phyloP scores from a whole-genome alignment of 805 yeast genomes.

The Tetrapisispora taiwanensis region DNA sequence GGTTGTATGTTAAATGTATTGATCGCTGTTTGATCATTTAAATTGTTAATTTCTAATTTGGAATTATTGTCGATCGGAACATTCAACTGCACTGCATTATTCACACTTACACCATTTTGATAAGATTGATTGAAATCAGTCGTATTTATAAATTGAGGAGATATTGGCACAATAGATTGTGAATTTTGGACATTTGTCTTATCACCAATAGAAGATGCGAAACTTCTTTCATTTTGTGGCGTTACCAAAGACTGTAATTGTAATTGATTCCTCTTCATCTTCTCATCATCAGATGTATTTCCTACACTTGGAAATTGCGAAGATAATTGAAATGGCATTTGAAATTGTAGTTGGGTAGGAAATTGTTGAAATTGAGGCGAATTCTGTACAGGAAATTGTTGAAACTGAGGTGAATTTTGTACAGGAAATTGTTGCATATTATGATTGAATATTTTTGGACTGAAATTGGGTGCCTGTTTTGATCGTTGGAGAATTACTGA shows the following conservation, averaged over 20 bases:
- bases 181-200: background rate
- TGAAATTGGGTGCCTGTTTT: background rate
- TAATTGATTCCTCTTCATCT: background rate
- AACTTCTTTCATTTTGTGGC: background rate
- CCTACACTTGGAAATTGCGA: background rate
- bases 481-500: background rate
- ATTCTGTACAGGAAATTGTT: background rate
- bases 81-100: background rate
- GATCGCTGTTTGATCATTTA: conserved; percentile 14
- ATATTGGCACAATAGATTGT: background rate
- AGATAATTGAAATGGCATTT: conserved; percentile 1
- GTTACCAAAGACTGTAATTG: background rate
- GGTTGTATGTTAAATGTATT: conserved; percentile 14
- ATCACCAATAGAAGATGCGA: too few species aligned
- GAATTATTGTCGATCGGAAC: background rate
- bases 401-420: background rate
- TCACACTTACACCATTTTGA: background rate
- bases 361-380: conserved; percentile 1
- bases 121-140: background rate
- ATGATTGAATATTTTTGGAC: background rate
- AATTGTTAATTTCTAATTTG: background rate
- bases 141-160: background rate
- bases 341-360: background rate
- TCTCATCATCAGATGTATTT: too few species aligned
- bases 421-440: background rate